Evolutionary conservation across 2,329 filamentous ascomycete genomes (phyloP), one percentile per base, ranked within the genome.

Genomic region (Camillea tinctor): DNA sequence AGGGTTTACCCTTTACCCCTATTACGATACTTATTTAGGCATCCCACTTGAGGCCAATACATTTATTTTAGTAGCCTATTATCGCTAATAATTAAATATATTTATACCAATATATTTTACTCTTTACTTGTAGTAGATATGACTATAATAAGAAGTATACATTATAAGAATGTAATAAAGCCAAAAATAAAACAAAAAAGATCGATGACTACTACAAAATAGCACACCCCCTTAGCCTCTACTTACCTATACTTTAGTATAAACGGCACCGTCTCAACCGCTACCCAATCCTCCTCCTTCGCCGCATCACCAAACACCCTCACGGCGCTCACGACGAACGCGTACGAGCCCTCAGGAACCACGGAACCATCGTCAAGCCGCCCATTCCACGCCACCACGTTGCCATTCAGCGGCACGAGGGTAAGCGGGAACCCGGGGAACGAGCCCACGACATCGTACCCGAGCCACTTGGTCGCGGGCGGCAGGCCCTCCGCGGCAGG

Each of bases 281-380:
- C 55, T 21, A 72, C 68, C 54, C 70, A 73, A 50, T 72, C 71
- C 22, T 64, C 63, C 8, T 58, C 58, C 3, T 64, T 60, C 5
- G 57, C 55, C 51, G 61, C 56, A 26, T 73, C 64, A 5, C 71
- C 72, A 55, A 69, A 73, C 24, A 72, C 66, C 53, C 64, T 67
- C 36, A 73, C 61, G 4, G 65, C 72, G n/a, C 68, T 64, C 13
- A 69, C 64, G 6, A 72, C 59, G 15, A 73, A 62, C 53, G 58
- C 60, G 57, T 73, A 73, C 3, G 61, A 59, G 8, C 72, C 72
- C 11, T 68, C 69, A 1, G 69, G 69, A 3, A 66, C 66, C 9
- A 68, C 55, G 1, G 62, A 67, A 9, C 68, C 66, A 23, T 72
- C 70, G 6, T 65, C 68, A 50, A 73, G 56, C 11, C 65, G 24